These are phyloP conservation scores for Pleurotus citrinopileatus DNA, from an alignment of 768 basidiomycete genomes.

Conservation along the genomic window DNA sequence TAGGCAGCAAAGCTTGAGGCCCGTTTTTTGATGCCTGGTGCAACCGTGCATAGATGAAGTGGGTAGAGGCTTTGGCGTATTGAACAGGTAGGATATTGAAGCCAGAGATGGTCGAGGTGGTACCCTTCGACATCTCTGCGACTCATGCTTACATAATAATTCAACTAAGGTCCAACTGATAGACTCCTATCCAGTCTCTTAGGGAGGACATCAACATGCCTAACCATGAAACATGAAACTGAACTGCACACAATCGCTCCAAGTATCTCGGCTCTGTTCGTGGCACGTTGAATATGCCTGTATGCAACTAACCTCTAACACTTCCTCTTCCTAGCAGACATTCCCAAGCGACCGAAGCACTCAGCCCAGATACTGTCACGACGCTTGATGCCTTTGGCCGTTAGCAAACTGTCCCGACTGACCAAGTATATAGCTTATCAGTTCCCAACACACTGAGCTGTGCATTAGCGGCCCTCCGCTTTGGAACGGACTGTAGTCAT, in stretches of 20 bases:
- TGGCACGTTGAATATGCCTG: no score
- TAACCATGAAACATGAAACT: neutral
- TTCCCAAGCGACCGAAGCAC: neutral
- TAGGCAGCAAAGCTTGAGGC: slow-evolving; percentile 33
- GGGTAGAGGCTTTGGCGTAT: slow-evolving; percentile 47
- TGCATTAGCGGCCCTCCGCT: neutral
- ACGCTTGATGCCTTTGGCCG: no score
- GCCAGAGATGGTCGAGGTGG: slow-evolving; percentile 23
- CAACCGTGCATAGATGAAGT: slow-evolving; percentile 75
- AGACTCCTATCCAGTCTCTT: neutral
- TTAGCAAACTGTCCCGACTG: no score
- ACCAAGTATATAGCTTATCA: no score
- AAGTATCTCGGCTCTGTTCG: neutral
- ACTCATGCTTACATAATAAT: no score
- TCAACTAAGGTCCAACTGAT: no score
- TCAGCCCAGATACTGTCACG: neutral
- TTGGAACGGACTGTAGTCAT: neutral
- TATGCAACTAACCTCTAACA: neutral
- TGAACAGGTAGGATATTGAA: slow-evolving; percentile 46
- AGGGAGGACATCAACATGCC: neutral
- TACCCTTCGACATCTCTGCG: neutral
- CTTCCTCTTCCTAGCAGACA: neutral
- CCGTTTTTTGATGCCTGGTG: slow-evolving; percentile 50
- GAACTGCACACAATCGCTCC: neutral
- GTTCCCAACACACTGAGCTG: no score